Evolutionary conservation across 106 monocot genomes (phyloP).

Genomic region (Apostasia shenzhenica): DNA sequence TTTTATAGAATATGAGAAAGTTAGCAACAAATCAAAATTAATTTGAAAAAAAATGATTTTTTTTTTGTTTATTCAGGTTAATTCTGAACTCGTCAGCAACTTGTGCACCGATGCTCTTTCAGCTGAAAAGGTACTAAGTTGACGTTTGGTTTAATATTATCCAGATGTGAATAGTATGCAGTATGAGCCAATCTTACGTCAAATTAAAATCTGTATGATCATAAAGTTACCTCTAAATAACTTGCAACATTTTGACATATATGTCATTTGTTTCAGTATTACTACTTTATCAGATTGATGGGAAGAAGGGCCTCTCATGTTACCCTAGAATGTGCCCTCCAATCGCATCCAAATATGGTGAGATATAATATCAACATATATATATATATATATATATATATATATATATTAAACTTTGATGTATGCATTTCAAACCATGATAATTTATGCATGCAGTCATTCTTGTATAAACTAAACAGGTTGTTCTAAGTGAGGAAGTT

Average conservation of each 20-base stretch:
- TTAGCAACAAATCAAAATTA: no score
- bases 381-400: no score
- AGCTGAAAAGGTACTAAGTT: slow-evolving; percentile 58
- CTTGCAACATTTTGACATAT: no score
- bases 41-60: not conserved
- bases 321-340: slow-evolving; percentile 71
- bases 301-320: slow-evolving; percentile 80
- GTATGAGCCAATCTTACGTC: no score
- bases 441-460: no score
- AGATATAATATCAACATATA: no score
- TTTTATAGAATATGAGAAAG: no score
- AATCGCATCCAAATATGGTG: slow-evolving; percentile 81
- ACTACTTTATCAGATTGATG: slow-evolving; percentile 84
- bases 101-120: slow-evolving; percentile 72
- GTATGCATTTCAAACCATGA: no score
- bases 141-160: not conserved
- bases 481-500: slow-evolving; percentile 64
- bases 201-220: no score
- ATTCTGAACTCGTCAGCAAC: slow-evolving; percentile 67
- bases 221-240: no score
- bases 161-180: no score
- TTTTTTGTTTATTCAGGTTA: slow-evolving; percentile 29
- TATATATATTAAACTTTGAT: no score
- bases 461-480: slow-evolving; percentile 15
- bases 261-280: slow-evolving; percentile 46